Conservation (phyloP, 2,329 filamentous ascomycete species). For the Paecilomyces fulvus region DNA sequence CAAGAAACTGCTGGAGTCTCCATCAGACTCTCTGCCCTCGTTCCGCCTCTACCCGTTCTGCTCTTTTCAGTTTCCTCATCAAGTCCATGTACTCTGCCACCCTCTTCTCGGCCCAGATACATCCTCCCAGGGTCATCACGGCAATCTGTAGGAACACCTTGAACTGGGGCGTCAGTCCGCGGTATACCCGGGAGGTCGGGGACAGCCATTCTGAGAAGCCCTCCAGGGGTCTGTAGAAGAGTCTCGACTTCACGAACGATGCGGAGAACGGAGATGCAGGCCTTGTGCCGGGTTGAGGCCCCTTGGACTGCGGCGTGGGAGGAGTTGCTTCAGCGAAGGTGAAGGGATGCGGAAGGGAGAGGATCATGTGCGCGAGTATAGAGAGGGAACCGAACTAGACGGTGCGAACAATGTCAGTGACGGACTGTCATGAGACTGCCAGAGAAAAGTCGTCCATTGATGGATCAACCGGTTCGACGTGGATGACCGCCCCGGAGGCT, state of each 20-base stretch:
- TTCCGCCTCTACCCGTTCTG: conserved; percentile 29
- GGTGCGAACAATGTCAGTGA: neutral
- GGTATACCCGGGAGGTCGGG: conserved; percentile 35
- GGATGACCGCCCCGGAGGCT: neutral
- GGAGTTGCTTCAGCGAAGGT: conserved; percentile 26
- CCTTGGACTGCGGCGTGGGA: conserved; percentile 12
- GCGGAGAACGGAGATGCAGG: conserved; percentile 20
- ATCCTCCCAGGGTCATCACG: conserved; percentile 40
- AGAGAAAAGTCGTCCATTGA: neutral
- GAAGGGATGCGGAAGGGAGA: conserved; percentile 35
- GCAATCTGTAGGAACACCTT: conserved; percentile 42
- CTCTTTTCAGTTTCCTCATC: conserved; percentile 32
- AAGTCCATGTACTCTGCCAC: conserved; percentile 39
- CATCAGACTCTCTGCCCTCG: neutral
- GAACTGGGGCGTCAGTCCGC: conserved; percentile 41
- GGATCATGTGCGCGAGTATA: conserved; percentile 38
- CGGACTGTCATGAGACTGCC: neutral
- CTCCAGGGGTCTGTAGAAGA: conserved; percentile 36
- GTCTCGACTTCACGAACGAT: conserved; percentile 20
- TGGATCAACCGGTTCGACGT: neutral
- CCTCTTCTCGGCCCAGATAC: conserved; percentile 40
- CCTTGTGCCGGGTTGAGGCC: conserved; percentile 9
- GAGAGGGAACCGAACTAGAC: conserved; percentile 37
- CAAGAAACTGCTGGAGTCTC: neutral
- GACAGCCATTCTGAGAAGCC: conserved; percentile 42